phyloP scores from a whole-genome alignment of 495 filamentous ascomycete genomes.

The Clavariopsis aquatica region DNA sequence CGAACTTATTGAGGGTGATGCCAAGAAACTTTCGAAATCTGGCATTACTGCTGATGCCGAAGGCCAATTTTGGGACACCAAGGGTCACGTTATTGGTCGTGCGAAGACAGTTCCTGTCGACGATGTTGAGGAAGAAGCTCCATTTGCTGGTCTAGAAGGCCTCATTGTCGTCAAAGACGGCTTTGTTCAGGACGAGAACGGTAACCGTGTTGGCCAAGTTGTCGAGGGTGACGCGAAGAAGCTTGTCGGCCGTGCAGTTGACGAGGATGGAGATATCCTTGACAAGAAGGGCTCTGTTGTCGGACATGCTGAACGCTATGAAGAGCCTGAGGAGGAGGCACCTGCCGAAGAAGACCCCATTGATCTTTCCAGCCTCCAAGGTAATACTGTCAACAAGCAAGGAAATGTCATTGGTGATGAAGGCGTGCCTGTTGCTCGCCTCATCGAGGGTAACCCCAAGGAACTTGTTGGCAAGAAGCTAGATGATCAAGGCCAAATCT shows the following conservation, averaged over 20 bases:
- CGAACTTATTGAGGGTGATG: constrained; percentile 49
- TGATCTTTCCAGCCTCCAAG: constrained; percentile 65
- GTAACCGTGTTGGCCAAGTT: constrained; percentile 59
- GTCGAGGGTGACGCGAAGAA: constrained; percentile 66
- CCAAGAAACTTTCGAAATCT: constrained; percentile 49
- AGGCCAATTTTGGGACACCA: constrained; percentile 51
- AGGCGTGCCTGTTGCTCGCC: constrained; percentile 68
- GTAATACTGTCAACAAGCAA: constrained; percentile 73
- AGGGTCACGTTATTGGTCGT: constrained; percentile 49
- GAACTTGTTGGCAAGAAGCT: constrained; percentile 68
- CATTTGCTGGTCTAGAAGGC: constrained; percentile 66
- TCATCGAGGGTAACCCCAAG: constrained; percentile 68
- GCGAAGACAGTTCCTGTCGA: constrained; percentile 49
- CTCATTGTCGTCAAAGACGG: constrained; percentile 62
- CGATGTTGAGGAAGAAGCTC: constrained; percentile 58
- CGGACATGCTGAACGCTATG: constrained; percentile 61
- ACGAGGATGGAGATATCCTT: constrained; percentile 66
- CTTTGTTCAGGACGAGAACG: constrained; percentile 61
- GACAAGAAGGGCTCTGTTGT: constrained; percentile 64
- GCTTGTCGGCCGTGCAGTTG: constrained; percentile 61
- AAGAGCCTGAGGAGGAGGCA: constrained; percentile 52
- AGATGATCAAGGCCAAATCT: constrained; percentile 73
- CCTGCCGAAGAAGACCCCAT: constrained; percentile 39
- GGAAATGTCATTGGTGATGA: constrained; percentile 73
- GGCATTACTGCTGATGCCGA: constrained; percentile 44